These are phyloP conservation scores for Nicotiana sylvestris DNA, from an alignment of 257 asterid species.

Conservation along the genomic window DNA sequence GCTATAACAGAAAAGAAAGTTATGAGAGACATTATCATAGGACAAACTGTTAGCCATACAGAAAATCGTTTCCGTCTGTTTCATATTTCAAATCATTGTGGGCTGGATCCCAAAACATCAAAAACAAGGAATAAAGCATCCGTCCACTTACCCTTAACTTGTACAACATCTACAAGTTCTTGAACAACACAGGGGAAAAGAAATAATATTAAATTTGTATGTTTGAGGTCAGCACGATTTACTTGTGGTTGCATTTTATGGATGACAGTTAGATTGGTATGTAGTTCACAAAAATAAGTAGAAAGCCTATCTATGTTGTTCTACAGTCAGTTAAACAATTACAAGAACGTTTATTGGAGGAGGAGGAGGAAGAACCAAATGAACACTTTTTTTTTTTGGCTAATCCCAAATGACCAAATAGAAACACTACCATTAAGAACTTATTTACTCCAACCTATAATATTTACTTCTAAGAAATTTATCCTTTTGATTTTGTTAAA, in stretches of 20 bases:
- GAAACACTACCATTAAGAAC: not conserved
- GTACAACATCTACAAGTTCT: not conserved
- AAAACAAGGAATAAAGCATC: not conserved
- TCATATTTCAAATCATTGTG: not conserved
- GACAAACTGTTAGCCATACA: not conserved
- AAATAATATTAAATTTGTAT: not conserved
- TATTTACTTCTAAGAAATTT: not conserved
- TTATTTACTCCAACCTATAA: not conserved
- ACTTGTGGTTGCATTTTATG: not conserved
- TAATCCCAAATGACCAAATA: too few relatives aligned
- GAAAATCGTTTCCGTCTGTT: not conserved
- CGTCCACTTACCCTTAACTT: not conserved
- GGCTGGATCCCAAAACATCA: not conserved
- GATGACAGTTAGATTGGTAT: not conserved
- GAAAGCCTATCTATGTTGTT: not conserved
- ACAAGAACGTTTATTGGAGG: not conserved
- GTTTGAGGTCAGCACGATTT: not conserved
- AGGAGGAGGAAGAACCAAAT: not conserved
- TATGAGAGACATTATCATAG: not conserved
- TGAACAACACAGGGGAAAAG: not conserved
- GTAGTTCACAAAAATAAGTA: not conserved
- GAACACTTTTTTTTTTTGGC: not conserved
- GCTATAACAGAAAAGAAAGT: not conserved
- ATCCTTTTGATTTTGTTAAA: not conserved
- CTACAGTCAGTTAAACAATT: not conserved